phyloP scores from a whole-genome alignment of 352 stramenopile species.

The Pythium insidiosum region DNA sequence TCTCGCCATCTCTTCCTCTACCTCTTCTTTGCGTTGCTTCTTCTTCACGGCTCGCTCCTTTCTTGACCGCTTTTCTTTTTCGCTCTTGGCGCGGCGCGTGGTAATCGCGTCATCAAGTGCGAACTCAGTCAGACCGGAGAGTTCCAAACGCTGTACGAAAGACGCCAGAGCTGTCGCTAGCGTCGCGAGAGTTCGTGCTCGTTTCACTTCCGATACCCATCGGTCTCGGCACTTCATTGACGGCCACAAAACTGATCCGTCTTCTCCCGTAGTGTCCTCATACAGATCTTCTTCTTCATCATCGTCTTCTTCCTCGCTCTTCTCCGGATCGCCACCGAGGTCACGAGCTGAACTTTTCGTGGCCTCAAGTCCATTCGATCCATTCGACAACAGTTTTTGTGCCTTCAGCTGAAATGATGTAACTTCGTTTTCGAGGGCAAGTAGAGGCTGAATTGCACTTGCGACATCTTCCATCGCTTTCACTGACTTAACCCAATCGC shows the following conservation, averaged over 20 bases:
- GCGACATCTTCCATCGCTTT: slow-evolving; percentile 22
- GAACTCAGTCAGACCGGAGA: slow-evolving; percentile 52
- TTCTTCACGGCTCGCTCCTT: slow-evolving; percentile 67
- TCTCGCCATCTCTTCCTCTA: slow-evolving; percentile 15
- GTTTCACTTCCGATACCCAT: slow-evolving; percentile 60
- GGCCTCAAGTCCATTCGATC: too few relatives aligned
- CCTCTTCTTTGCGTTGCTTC: slow-evolving; percentile 49
- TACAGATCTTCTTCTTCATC: slow-evolving; percentile 74
- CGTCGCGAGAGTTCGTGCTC: slow-evolving; percentile 35
- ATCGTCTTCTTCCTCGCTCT: slow-evolving; percentile 58
- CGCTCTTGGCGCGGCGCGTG: slow-evolving; percentile 42
- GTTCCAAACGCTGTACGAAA: slow-evolving; percentile 63
- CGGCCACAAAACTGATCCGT: slow-evolving; percentile 60
- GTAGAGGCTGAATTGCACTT: slow-evolving; percentile 30
- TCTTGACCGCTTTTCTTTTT: slow-evolving; percentile 62
- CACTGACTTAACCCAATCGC: slow-evolving; percentile 42
- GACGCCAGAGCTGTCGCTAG: slow-evolving; percentile 50
- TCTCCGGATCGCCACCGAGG: slow-evolving; percentile 43
- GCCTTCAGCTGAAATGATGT: slow-evolving; percentile 37
- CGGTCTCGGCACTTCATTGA: slow-evolving; percentile 57
- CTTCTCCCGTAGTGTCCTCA: slow-evolving; percentile 41
- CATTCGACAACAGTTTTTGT: slow-evolving; percentile 14
- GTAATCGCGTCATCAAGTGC: slow-evolving; percentile 34
- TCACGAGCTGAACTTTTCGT: too few relatives aligned
- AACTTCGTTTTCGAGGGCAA: slow-evolving; percentile 59